Percentiles rank a stretch among this genome's conserved stretches.
Conservation (phyloP, 192 early-diverging fungal genomes). For the Coemansia sp. region DNA sequence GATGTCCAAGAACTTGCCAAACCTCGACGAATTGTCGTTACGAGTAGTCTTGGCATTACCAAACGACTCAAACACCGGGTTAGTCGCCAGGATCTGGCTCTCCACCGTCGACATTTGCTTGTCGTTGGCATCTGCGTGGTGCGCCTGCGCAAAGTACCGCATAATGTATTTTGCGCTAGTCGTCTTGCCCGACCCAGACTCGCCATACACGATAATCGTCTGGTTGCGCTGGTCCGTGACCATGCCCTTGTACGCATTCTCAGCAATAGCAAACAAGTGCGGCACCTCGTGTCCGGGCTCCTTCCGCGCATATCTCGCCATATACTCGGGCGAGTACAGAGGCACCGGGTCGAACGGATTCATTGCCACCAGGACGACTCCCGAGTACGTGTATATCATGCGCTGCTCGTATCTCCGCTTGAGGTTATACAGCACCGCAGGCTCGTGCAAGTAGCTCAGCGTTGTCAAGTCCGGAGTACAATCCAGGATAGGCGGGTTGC, state of each 20-base stretch:
- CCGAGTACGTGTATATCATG: constrained; percentile 98
- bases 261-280: constrained; percentile 99
- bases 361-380: constrained; percentile 96
- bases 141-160: constrained; percentile 91
- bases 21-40: constrained; percentile 86
- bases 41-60: constrained; percentile 80
- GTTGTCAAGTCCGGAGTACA: constrained; percentile 88
- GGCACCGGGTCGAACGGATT: constrained; percentile 89
- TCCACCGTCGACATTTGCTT: constrained; percentile 50
- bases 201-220: constrained; percentile 97
- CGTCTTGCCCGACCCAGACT: constrained; percentile 97
- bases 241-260: constrained; percentile 96
- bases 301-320: constrained; percentile 85
- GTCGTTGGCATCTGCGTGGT: constrained; percentile 63
- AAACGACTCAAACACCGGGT: constrained; percentile 86
- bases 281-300: constrained; percentile 70
- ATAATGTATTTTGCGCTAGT: constrained; percentile 97
- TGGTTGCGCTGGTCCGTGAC: constrained; percentile 92
- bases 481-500: constrained; percentile 91
- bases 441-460: constrained; percentile 94
- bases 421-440: constrained; percentile 92
- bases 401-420: constrained; percentile 85
- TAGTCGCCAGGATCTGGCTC: constrained; percentile 69
- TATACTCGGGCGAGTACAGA: constrained; percentile 86
- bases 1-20: constrained; percentile 84